Base-by-base conservation (phyloP, 2,329 filamentous ascomycete species). In the Calonectria ilicicola region DNA sequence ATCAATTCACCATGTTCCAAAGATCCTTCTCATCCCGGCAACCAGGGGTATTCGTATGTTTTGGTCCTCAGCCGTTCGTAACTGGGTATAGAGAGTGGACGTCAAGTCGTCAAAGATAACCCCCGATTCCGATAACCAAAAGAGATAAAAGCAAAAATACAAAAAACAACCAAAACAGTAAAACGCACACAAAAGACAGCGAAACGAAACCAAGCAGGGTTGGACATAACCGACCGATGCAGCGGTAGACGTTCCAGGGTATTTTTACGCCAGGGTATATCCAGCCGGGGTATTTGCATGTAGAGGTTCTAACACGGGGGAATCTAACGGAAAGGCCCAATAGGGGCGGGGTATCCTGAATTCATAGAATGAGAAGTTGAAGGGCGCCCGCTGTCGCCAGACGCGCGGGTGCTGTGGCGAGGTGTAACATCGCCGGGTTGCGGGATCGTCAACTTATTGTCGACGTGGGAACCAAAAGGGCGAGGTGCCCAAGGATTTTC, bases 281-380 rank as follows among this genome's bases (percentile, higher is more conserved):
- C 89, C 89, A 91, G 89, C 89, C 88, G 86, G 88, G 83, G 87
- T 89, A 89, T 89, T 88, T 87, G 86, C 86, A 87, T 86, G 84
- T 86, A 87, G 83, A 84, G 83, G 76, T 82, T 85, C 83, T 84
- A 84, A 85, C 83, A 84, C 80, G 81, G 80, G 78, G 78, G 78
- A 87, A 86, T 91, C 92, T 93, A 96, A 94, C 94, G 94, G 89
- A 93, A 95, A 91, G 94, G 93, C 89, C 94, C 94, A 90, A 95
- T 93, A 79, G 94, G 94, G 89, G 92, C 95, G 90, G 95, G 94
- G 94, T 97, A 97, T 95, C 95, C 95, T 92, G 95, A 96, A 94
- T 92, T 92, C 83, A 93, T 94, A 90, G 95, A 98, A 93, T 98
- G 94, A 88, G 95, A 97, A 88, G 95, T 98, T 82, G 94, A 96